phyloP scores from a whole-genome alignment of 768 basidiomycete genomes.

The Lepiota brunneoincarnata region DNA sequence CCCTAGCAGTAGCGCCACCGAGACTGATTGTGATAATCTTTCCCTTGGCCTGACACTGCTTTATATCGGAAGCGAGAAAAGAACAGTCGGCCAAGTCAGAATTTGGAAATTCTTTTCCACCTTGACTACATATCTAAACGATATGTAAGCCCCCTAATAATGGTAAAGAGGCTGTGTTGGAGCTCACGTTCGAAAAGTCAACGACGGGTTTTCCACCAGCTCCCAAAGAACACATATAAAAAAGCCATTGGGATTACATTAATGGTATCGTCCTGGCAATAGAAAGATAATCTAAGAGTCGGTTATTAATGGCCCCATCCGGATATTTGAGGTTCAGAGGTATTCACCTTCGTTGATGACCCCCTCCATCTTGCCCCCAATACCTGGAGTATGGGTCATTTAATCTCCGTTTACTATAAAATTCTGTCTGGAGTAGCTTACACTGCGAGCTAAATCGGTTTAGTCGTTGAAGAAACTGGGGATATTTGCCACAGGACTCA shows the following conservation, averaged over 20 bases:
- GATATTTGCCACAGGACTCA: conserved; percentile 15
- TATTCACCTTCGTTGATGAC: conserved; percentile 33
- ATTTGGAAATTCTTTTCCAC: conserved; percentile 50
- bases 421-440: conserved; percentile 17
- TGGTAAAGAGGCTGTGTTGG: background rate
- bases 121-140: conserved; percentile 51
- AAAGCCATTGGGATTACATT: conserved; percentile 64
- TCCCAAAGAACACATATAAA: conserved; percentile 57
- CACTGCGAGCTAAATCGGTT: conserved; percentile 31
- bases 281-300: conserved; percentile 45
- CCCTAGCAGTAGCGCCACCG: conserved; percentile 58
- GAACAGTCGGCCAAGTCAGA: conserved; percentile 63
- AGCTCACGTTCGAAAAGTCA: conserved; percentile 58
- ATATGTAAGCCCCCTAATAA: background rate
- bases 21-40: conserved; percentile 53
- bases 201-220: conserved; percentile 55
- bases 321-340: background rate
- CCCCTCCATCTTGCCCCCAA: conserved; percentile 40
- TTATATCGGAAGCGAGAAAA: conserved; percentile 58
- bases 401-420: background rate
- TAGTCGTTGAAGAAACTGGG: background rate
- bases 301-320: background rate
- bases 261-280: conserved; percentile 62
- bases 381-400: conserved; percentile 23
- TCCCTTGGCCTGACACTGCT: conserved; percentile 61